Percentiles rank a stretch among this genome's conserved stretches.
phyloP scores from a whole-genome alignment of 2,329 filamentous ascomycete species.

The Hirsutella thompsonii region DNA sequence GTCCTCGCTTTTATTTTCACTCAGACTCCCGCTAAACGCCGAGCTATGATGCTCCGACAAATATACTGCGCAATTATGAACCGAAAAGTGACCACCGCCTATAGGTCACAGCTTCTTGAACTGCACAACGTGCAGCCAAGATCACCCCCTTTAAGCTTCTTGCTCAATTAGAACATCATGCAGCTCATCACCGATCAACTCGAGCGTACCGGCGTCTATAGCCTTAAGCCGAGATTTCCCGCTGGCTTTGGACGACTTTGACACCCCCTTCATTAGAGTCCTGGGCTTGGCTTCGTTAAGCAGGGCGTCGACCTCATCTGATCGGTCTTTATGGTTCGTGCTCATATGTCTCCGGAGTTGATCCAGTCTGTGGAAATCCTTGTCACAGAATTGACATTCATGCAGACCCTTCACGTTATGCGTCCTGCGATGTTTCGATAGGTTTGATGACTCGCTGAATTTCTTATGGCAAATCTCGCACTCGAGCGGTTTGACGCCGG shows the following conservation, averaged over 20 bases:
- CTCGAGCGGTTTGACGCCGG: conserved; percentile 47
- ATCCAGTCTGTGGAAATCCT: conserved; percentile 46
- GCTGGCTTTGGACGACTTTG: conserved; percentile 5
- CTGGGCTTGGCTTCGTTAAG: conserved; percentile 6
- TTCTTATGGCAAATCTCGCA: conserved; percentile 45
- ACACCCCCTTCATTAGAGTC: conserved; percentile 4
- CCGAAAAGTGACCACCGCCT: too few species aligned
- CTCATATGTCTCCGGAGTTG: conserved; percentile 43
- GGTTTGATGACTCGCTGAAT: conserved; percentile 53
- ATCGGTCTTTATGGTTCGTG: conserved; percentile 19
- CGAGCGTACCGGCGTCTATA: background rate
- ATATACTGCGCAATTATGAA: too few species aligned
- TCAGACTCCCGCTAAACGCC: too few species aligned
- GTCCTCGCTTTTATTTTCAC: too few species aligned
- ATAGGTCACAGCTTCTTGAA: too few species aligned
- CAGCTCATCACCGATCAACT: conserved; percentile 2
- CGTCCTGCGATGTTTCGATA: conserved; percentile 52
- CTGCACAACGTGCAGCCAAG: too few species aligned
- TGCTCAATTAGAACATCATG: background rate
- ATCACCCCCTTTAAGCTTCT: background rate
- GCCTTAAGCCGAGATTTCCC: conserved; percentile 1
- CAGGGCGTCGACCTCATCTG: conserved; percentile 8
- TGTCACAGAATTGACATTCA: conserved; percentile 39
- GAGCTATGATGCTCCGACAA: too few species aligned
- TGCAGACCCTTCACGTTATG: conserved; percentile 41